These are phyloP conservation scores for Wickerhamomyces sp. DNA, from an alignment of 1,139 yeast species.

Conservation along the genomic window DNA sequence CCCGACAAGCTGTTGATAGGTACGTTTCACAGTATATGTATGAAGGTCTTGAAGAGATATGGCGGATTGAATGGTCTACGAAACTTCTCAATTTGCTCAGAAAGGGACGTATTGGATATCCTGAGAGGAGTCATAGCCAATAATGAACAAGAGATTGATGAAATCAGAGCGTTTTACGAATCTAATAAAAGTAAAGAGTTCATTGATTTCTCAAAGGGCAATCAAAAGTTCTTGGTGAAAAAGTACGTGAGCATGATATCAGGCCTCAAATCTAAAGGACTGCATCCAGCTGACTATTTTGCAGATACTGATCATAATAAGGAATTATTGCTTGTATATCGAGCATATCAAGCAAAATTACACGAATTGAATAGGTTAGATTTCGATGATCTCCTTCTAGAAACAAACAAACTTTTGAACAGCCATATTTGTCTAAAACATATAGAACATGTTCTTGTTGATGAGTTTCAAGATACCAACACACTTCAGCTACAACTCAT, in stretches of 20 bases:
- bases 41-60: constrained; percentile 49
- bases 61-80: constrained; percentile 50
- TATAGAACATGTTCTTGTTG: constrained; percentile 74
- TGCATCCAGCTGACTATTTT: constrained; percentile 35
- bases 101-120: constrained; percentile 52
- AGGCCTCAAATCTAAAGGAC: constrained; percentile 46
- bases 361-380: constrained; percentile 45
- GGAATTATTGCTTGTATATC: constrained; percentile 38
- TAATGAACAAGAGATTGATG: constrained; percentile 30
- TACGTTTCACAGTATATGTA: constrained; percentile 83
- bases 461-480: constrained; percentile 94
- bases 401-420: constrained; percentile 47
- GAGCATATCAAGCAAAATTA: constrained; percentile 48
- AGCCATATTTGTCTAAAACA: constrained; percentile 43
- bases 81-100: constrained; percentile 59
- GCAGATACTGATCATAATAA: constrained; percentile 25
- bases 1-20: constrained; percentile 57
- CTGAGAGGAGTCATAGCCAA: constrained; percentile 40
- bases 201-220: constrained; percentile 5
- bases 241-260: constrained; percentile 45
- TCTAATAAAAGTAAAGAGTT: constrained; percentile 8
- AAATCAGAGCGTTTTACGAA: constrained; percentile 22
- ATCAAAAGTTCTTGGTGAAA: constrained; percentile 22
- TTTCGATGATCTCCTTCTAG: constrained; percentile 77
- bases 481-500: constrained; percentile 67